A percentile compares a stretch with the other conserved stretches of the same genome.
These are phyloP conservation scores for Paraphaeosphaeria sporulosa DNA, from an alignment of 2,329 filamentous ascomycete genomes.

Conservation along the genomic window DNA sequence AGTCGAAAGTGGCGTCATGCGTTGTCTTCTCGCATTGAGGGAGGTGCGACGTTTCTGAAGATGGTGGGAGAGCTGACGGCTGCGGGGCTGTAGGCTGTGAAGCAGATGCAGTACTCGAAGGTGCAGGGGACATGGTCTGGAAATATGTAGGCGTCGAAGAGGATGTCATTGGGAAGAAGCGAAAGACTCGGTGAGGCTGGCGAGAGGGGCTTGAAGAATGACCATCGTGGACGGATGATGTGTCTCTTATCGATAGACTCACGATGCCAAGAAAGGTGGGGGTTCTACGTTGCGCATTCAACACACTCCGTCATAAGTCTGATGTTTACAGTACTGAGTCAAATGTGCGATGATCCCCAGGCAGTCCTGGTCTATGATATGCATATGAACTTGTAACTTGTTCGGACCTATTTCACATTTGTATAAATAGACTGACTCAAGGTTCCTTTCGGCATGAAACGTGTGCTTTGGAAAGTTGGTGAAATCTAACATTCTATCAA, in stretches of 20 bases:
- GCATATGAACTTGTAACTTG: not conserved
- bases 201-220: not conserved
- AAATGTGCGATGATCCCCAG: no score
- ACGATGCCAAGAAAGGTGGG: slow-evolving; percentile 24
- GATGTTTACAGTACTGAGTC: no score
- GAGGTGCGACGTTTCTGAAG: slow-evolving; percentile 12
- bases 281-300: not conserved
- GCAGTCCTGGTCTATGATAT: not conserved
- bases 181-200: not conserved
- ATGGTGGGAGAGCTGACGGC: slow-evolving; percentile 36
- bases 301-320: not conserved
- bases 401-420: not conserved
- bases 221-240: slow-evolving; percentile 6
- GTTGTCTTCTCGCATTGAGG: not conserved
- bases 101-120: slow-evolving; percentile 26
- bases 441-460: no score
- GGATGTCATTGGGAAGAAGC: slow-evolving; percentile 23
- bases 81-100: slow-evolving; percentile 39
- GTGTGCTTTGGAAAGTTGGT: no score
- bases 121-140: slow-evolving; percentile 45
- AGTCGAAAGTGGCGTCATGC: slow-evolving; percentile 7
- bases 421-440: no score
- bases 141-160: slow-evolving; percentile 42
- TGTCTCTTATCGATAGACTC: slow-evolving; percentile 12
- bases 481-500: no score